Evolutionary conservation across 1,284 basidiomycete genomes (phyloP).

Genomic region (Sanghuangporus sanghuang): DNA sequence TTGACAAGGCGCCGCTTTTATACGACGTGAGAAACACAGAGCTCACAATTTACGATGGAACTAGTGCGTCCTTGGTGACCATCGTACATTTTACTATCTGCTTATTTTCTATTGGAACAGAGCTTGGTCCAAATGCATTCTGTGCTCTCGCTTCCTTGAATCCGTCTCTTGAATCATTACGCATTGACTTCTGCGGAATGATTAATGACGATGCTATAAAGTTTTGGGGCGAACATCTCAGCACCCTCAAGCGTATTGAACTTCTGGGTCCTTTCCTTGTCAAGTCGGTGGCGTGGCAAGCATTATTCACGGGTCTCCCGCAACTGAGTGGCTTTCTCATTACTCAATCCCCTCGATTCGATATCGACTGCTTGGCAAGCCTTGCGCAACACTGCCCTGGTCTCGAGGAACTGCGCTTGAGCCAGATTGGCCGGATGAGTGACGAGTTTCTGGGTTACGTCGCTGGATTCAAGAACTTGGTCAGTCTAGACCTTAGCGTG

Average conservation of each 20-base stretch:
- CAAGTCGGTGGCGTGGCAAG: slow-evolving; percentile 68
- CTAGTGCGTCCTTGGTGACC: slow-evolving; percentile 50
- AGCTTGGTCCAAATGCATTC: slow-evolving; percentile 63
- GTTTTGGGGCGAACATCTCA: slow-evolving; percentile 62
- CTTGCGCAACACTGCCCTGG: slow-evolving; percentile 60
- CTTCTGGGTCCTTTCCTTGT: slow-evolving; percentile 91
- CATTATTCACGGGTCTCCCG: slow-evolving; percentile 65
- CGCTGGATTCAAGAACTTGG: slow-evolving; percentile 41
- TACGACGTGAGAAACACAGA: slow-evolving; percentile 68
- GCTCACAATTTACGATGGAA: slow-evolving; percentile 86
- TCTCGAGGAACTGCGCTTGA: slow-evolving; percentile 70
- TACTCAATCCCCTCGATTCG: slow-evolving; percentile 85
- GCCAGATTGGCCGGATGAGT: slow-evolving; percentile 72
- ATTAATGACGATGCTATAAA: slow-evolving; percentile 67
- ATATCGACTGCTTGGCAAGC: slow-evolving; percentile 61
- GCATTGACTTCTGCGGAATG: slow-evolving; percentile 86
- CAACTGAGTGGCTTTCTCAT: slow-evolving; percentile 72
- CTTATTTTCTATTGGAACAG: slow-evolving; percentile 33
- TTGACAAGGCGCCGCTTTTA: slow-evolving; percentile 79
- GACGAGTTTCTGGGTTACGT: slow-evolving; percentile 60
- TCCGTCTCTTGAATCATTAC: slow-evolving; percentile 71
- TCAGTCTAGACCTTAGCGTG: slow-evolving; percentile 57
- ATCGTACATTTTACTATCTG: not conserved
- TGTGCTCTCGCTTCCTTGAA: slow-evolving; percentile 71
- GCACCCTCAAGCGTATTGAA: slow-evolving; percentile 65